Evolutionary conservation across 176 grass and related monocot species (phyloP).

Genomic region (Triticum dicoccoides): DNA sequence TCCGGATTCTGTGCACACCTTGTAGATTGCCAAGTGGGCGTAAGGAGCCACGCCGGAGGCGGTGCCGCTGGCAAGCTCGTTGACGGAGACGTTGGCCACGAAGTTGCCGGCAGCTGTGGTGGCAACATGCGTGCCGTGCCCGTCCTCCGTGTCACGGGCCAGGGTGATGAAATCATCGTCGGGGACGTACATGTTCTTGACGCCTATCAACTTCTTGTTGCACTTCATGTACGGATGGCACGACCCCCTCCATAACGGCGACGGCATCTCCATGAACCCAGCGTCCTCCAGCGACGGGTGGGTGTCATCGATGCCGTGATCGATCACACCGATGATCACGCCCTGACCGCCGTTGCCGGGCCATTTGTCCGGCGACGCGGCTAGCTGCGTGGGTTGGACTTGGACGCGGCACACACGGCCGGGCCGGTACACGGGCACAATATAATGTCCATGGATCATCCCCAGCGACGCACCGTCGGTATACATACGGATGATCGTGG

Average conservation of each 20-base stretch:
- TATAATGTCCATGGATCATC: too few species aligned
- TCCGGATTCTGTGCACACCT: not conserved
- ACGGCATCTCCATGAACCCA: not conserved
- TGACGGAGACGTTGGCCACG: not conserved
- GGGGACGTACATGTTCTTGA: not conserved
- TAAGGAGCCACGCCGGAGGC: not conserved
- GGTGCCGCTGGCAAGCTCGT: not conserved
- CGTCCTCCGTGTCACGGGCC: not conserved
- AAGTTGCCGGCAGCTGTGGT: not conserved
- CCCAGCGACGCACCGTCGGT: too few species aligned
- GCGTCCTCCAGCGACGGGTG: not conserved
- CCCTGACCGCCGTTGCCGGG: not conserved
- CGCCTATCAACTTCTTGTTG: not conserved
- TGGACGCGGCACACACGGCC: too few species aligned
- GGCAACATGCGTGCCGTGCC: not conserved
- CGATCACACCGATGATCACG: not conserved
- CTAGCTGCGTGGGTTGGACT: too few species aligned
- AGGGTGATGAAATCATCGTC: not conserved
- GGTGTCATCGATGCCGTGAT: not conserved
- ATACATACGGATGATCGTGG: too few species aligned
- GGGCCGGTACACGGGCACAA: too few species aligned
- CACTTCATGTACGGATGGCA: not conserved
- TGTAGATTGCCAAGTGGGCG: not conserved
- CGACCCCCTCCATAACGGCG: not conserved
- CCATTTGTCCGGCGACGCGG: not conserved